Conservation (phyloP, 2,329 filamentous ascomycete species). For the Cercospora canescens region DNA sequence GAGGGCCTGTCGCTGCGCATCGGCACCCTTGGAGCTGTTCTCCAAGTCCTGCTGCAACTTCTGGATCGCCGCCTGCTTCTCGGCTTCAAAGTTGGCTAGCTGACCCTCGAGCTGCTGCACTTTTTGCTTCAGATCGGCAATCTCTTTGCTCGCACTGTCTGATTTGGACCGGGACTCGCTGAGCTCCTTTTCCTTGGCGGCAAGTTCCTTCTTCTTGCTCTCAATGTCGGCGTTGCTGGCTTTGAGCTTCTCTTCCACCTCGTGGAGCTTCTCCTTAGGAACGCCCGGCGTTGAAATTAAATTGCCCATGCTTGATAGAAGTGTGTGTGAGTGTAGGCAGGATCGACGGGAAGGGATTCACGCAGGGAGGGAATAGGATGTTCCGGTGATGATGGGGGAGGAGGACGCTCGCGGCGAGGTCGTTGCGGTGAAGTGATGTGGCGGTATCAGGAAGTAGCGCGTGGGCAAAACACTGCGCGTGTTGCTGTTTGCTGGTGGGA, state of each 20-base stretch:
- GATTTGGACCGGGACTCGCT: slow-evolving; percentile 14
- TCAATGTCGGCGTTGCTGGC: slow-evolving; percentile 17
- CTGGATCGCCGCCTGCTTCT: slow-evolving; percentile 14
- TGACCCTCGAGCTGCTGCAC: slow-evolving; percentile 17
- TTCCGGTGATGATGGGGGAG: not conserved
- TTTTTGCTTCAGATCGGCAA: slow-evolving; percentile 16
- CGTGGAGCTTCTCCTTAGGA: slow-evolving; percentile 24
- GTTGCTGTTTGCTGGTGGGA: slow-evolving; percentile 8
- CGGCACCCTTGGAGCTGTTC: slow-evolving; percentile 15
- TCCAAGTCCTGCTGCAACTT: slow-evolving; percentile 17
- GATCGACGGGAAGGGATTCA: not conserved
- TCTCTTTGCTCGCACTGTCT: slow-evolving; percentile 12
- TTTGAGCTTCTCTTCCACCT: slow-evolving; percentile 24
- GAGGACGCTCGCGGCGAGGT: not conserved
- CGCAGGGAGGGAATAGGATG: not conserved
- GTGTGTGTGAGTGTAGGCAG: slow-evolving; percentile 1
- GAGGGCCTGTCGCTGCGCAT: slow-evolving; percentile 13
- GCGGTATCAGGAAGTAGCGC: slow-evolving; percentile 6
- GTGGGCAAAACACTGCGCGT: not conserved
- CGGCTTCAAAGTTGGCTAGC: slow-evolving; percentile 13
- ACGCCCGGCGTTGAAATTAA: slow-evolving; percentile 19
- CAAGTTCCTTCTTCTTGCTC: slow-evolving; percentile 15
- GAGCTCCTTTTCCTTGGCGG: slow-evolving; percentile 17
- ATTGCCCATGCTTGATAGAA: slow-evolving; percentile 22
- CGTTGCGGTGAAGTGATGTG: slow-evolving; percentile 3